A percentile compares a stretch with the other conserved stretches of the same genome.
phyloP scores from a whole-genome alignment of 1,284 basidiomycete species.

The Phylloboletellus chloephorus region DNA sequence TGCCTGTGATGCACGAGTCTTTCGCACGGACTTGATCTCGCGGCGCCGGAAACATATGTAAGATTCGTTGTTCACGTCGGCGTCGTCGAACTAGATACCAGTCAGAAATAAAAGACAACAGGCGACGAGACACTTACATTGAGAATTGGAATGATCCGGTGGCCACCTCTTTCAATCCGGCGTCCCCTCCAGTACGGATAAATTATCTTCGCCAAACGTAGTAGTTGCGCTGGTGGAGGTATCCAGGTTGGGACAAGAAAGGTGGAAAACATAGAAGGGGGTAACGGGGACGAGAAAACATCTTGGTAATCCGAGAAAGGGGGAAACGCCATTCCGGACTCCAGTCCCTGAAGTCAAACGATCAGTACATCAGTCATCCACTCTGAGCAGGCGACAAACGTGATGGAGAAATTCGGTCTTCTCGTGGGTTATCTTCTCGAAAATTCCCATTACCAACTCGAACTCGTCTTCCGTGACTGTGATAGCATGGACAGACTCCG shows the following conservation, averaged over 20 bases:
- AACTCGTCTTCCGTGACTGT: constrained; percentile 85
- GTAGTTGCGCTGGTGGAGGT: constrained; percentile 50
- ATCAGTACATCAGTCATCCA: background rate
- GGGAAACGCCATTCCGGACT: constrained; percentile 66
- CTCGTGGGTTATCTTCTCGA: constrained; percentile 90
- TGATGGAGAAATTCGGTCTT: constrained; percentile 90
- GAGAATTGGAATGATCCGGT: constrained; percentile 72
- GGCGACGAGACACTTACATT: constrained; percentile 51
- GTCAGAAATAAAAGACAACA: constrained; percentile 3
- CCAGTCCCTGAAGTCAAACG: constrained; percentile 43
- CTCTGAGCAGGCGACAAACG: constrained; percentile 37
- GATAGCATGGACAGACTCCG: constrained; percentile 55
- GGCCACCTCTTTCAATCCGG: constrained; percentile 67
- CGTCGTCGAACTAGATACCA: constrained; percentile 73
- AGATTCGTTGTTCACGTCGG: constrained; percentile 86
- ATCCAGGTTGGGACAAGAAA: constrained; percentile 59
- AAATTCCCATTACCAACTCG: constrained; percentile 91
- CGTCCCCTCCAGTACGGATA: constrained; percentile 84
- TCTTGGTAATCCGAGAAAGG: constrained; percentile 77
- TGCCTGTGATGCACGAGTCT: constrained; percentile 88
- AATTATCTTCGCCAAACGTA: constrained; percentile 61
- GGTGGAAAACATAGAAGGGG: constrained; percentile 56
- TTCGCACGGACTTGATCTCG: constrained; percentile 91
- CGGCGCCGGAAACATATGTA: constrained; percentile 98
- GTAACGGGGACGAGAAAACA: constrained; percentile 55